phyloP scores from a whole-genome alignment of 306 rosid species.

The Mucuna pruriens region DNA sequence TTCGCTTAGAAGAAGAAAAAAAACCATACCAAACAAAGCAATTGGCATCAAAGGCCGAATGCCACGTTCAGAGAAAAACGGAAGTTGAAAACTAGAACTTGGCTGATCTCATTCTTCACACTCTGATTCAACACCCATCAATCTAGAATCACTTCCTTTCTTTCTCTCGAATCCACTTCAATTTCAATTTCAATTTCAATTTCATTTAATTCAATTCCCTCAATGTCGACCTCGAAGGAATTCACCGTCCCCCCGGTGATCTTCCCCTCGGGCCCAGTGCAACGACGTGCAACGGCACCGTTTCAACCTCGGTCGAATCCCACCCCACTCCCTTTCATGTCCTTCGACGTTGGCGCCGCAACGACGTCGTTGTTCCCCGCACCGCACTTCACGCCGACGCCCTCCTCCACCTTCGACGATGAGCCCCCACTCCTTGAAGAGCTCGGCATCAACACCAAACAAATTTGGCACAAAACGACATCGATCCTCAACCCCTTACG shows the following conservation, averaged over 20 bases:
- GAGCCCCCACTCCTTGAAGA: constrained; percentile 46
- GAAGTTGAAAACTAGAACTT: background rate
- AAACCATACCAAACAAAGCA: background rate
- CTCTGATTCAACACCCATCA: background rate
- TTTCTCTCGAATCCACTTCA: background rate
- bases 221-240: constrained; percentile 34
- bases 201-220: background rate
- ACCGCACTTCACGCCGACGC: background rate
- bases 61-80: background rate
- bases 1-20: background rate
- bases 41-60: background rate
- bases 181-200: background rate
- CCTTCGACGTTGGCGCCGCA: constrained; percentile 33
- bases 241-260: constrained; percentile 41
- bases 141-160: background rate
- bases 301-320: constrained; percentile 34
- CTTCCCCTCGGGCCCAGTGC: constrained; percentile 27
- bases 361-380: constrained; percentile 19
- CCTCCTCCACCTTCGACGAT: constrained; percentile 18
- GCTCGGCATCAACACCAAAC: constrained; percentile 39
- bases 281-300: constrained; percentile 35
- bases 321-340: constrained; percentile 40
- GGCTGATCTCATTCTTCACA: background rate
- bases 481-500: constrained; percentile 40
- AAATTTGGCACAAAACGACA: constrained; percentile 44